Conservation (phyloP, 2,329 filamentous ascomycete species). For the Alternaria rosae region DNA sequence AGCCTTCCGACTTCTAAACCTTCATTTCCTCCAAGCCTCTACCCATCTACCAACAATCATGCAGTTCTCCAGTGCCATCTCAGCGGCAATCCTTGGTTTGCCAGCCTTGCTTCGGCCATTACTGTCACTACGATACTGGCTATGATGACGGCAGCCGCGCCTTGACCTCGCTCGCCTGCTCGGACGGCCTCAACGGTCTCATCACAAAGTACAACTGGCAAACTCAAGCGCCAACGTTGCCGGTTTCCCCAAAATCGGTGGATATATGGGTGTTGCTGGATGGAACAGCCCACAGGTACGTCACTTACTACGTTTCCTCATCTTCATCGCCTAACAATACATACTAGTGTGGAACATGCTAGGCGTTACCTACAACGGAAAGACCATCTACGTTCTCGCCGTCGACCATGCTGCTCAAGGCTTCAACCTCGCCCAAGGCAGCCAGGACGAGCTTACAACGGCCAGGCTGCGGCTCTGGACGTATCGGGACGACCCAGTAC, state of each 20-base stretch:
- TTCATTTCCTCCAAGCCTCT: background rate
- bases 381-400: slow-evolving; percentile 58
- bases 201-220: slow-evolving; percentile 67
- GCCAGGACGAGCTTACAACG: slow-evolving; percentile 59
- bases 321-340: slow-evolving; percentile 12
- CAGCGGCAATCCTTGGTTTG: slow-evolving; percentile 36
- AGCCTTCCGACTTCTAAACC: slow-evolving; percentile 3
- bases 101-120: slow-evolving; percentile 44
- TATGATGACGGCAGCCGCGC: slow-evolving; percentile 70
- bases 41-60: slow-evolving; percentile 26
- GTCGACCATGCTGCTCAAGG: slow-evolving; percentile 57
- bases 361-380: slow-evolving; percentile 57
- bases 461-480: slow-evolving; percentile 55
- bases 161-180: slow-evolving; percentile 69
- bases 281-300: slow-evolving; percentile 53
- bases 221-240: slow-evolving; percentile 56
- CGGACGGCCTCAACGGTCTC: slow-evolving; percentile 72
- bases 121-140: slow-evolving; percentile 72
- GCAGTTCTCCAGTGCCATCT: slow-evolving; percentile 41
- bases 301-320: background rate
- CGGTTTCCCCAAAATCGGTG: slow-evolving; percentile 59
- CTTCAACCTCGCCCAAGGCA: slow-evolving; percentile 58
- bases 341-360: slow-evolving; percentile 61
- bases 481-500: slow-evolving; percentile 53
- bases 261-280: slow-evolving; percentile 56